Evolutionary conservation across 768 basidiomycete genomes (phyloP).

Genomic region (Termitomyces sp.): DNA sequence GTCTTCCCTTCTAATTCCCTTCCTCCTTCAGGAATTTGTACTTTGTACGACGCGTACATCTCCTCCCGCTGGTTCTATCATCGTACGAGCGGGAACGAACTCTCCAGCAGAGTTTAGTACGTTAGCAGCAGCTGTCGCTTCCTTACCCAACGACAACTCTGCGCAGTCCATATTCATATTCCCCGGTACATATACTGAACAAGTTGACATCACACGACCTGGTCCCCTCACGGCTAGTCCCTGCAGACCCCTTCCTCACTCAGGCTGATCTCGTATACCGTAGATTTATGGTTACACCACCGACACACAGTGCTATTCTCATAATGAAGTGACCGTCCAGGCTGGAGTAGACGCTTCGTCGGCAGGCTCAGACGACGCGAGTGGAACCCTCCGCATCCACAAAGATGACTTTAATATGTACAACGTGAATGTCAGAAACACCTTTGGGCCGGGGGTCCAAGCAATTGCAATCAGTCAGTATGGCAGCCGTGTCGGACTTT

Average conservation of each 20-base stretch:
- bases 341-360: constrained; percentile 28
- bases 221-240: constrained; percentile 19
- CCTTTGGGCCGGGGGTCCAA: constrained; percentile 37
- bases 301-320: constrained; percentile 30
- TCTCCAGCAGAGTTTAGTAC: constrained; percentile 35
- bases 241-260: too few relatives aligned
- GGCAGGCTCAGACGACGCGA: constrained; percentile 42
- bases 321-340: constrained; percentile 36
- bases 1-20: neutral
- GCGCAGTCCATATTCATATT: constrained; percentile 39
- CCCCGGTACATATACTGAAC: constrained; percentile 41
- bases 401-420: constrained; percentile 44
- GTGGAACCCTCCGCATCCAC: constrained; percentile 44
- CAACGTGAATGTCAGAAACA: constrained; percentile 46
- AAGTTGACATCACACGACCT: constrained; percentile 39
- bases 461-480: constrained; percentile 49
- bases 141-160: constrained; percentile 35
- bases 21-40: neutral
- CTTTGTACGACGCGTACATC: constrained; percentile 31
- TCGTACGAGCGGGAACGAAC: constrained; percentile 36
- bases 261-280: neutral
- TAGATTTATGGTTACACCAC: constrained; percentile 43
- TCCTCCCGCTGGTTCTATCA: constrained; percentile 37
- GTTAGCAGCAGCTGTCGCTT: constrained; percentile 32
- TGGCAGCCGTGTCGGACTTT: constrained; percentile 38